phyloP scores from a whole-genome alignment of 2,329 filamentous ascomycete genomes.

The Bertia moriformis region DNA sequence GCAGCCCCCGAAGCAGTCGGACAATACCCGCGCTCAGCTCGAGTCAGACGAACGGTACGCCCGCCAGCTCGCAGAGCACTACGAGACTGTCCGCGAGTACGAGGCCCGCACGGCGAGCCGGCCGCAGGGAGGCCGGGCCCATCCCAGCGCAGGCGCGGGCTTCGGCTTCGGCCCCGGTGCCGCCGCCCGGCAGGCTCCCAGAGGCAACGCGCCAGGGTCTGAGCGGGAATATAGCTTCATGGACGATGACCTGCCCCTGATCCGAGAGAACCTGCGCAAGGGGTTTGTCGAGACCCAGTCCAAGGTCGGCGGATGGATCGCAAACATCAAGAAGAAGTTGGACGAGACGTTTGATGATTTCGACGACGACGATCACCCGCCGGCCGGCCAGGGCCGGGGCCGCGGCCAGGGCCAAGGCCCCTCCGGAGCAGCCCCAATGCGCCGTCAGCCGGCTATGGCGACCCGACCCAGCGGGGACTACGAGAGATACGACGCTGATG shows the following conservation, averaged over 20 bases:
- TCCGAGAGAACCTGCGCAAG: slow-evolving; percentile 82
- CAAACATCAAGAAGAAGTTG: slow-evolving; percentile 78
- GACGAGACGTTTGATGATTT: slow-evolving; percentile 75
- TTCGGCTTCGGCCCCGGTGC: slow-evolving; percentile 38
- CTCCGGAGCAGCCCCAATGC: slow-evolving; percentile 20
- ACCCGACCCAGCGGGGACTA: slow-evolving; percentile 70
- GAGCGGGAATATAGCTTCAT: slow-evolving; percentile 79
- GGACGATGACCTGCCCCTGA: slow-evolving; percentile 87
- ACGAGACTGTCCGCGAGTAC: slow-evolving; percentile 49
- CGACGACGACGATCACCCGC: slow-evolving; percentile 41
- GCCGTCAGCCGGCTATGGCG: slow-evolving; percentile 44
- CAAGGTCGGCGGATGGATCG: slow-evolving; percentile 87
- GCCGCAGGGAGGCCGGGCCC: slow-evolving; percentile 12
- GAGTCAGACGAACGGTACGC: slow-evolving; percentile 86
- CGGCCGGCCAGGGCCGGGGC: slow-evolving; percentile 19
- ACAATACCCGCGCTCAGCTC: slow-evolving; percentile 58
- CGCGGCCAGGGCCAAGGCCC: slow-evolving; percentile 14
- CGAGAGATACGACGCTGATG: slow-evolving; percentile 87
- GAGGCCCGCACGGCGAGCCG: slow-evolving; percentile 37
- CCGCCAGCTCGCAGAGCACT: slow-evolving; percentile 83
- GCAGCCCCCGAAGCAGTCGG: slow-evolving; percentile 62
- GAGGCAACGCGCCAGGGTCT: slow-evolving; percentile 32
- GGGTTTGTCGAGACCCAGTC: slow-evolving; percentile 88
- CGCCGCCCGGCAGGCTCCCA: too few relatives aligned
- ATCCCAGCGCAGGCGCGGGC: slow-evolving; percentile 33